phyloP scores from a whole-genome alignment of 108 stramenopile genomes.

The Parietichytrium sp. region DNA sequence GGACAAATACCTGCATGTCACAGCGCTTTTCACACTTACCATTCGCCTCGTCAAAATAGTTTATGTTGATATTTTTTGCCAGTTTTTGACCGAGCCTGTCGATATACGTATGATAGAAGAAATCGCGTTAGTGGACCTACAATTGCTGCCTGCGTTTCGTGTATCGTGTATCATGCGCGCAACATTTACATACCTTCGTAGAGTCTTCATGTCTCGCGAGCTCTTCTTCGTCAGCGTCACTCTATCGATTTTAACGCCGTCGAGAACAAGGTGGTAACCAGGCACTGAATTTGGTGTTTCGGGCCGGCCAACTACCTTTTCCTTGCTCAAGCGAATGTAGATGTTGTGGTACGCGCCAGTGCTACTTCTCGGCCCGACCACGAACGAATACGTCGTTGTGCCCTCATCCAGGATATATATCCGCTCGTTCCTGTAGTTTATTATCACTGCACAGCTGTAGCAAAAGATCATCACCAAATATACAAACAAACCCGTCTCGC shows the following conservation, averaged over 20 bases:
- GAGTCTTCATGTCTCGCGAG: neutral
- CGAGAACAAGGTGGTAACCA: neutral
- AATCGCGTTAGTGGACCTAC: neutral
- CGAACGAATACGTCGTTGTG: neutral
- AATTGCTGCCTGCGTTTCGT: neutral
- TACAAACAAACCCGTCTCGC: neutral
- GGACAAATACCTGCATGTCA: neutral
- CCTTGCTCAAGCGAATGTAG: neutral
- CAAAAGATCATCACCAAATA: neutral
- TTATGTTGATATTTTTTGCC: constrained; percentile 16
- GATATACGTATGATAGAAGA: neutral
- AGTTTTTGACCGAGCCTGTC: neutral
- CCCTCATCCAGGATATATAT: constrained; percentile 23
- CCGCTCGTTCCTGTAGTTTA: constrained; percentile 26
- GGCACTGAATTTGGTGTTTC: neutral
- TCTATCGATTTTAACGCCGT: constrained; percentile 7
- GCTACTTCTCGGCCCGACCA: neutral
- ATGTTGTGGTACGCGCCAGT: constrained; percentile 18
- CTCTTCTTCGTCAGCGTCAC: neutral
- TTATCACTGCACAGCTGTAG: neutral
- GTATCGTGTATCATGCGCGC: neutral
- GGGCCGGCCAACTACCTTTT: neutral
- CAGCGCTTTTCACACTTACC: neutral
- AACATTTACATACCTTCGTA: neutral
- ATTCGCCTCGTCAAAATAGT: constrained; percentile 36